Evolutionary conservation across 2,329 filamentous ascomycete genomes (phyloP).

Genomic region (Neopestalotiopsis sp.): DNA sequence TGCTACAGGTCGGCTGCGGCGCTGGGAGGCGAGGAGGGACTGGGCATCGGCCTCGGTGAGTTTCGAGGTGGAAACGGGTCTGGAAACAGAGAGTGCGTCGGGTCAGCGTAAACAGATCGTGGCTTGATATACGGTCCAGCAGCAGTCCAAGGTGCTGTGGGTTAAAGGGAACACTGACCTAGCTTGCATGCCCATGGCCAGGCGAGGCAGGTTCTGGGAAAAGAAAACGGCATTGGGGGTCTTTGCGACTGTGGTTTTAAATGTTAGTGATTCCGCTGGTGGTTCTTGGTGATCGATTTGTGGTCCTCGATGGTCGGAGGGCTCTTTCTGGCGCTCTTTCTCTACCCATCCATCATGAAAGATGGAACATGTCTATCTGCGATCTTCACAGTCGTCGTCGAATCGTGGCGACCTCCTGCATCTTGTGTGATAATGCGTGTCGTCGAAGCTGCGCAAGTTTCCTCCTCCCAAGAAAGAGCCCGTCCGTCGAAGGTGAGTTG

Average conservation of each 20-base stretch:
- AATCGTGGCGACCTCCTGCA: not conserved
- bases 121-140: not conserved
- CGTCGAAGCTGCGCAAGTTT: not conserved
- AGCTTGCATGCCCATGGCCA: constrained; percentile 42
- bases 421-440: not conserved
- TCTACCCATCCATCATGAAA: not conserved
- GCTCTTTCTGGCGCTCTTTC: not conserved
- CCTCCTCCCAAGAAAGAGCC: not conserved
- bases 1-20: constrained; percentile 78
- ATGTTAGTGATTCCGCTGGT: constrained; percentile 24
- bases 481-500: not conserved
- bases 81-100: constrained; percentile 31
- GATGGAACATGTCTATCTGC: not conserved
- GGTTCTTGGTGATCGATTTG: not conserved
- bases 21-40: constrained; percentile 80
- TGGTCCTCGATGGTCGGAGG: not conserved
- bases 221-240: constrained; percentile 51
- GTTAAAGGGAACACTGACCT: not conserved
- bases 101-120: not conserved
- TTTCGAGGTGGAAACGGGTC: constrained; percentile 62
- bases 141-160: not conserved
- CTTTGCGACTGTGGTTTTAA: constrained; percentile 40
- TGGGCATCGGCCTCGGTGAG: constrained; percentile 59
- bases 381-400: not conserved
- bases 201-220: constrained; percentile 52